Conservation (phyloP, 208 protist species). For the Willaertia magna region DNA sequence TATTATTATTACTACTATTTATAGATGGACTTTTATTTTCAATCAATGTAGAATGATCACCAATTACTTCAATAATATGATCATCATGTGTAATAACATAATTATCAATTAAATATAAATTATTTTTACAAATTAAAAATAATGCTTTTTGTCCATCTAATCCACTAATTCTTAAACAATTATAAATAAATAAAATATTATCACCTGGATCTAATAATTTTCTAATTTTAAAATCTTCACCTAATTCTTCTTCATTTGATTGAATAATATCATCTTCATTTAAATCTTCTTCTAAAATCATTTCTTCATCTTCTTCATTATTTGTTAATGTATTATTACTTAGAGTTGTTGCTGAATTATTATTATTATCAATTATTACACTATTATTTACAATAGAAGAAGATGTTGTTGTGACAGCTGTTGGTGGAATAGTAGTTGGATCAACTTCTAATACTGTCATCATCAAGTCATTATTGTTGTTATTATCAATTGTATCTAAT, state of each 20-base stretch:
- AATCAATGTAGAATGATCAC: background rate
- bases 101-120: background rate
- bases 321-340: background rate
- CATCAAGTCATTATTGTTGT: too few species aligned
- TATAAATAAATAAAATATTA: background rate
- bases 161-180: background rate
- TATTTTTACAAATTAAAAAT: background rate
- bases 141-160: background rate
- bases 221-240: conserved; percentile 7
- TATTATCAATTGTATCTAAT: too few species aligned
- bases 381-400: too few species aligned
- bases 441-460: too few species aligned
- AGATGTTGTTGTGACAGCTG: too few species aligned
- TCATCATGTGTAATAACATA: background rate
- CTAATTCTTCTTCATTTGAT: background rate
- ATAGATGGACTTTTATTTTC: background rate
- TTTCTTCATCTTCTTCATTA: too few species aligned
- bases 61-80: background rate
- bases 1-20: background rate
- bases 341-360: background rate
- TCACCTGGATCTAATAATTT: background rate
- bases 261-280: background rate
- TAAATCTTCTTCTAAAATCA: background rate
- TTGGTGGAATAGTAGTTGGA: too few species aligned
- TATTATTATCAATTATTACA: too few species aligned